Percentiles rank a stretch among this genome's conserved stretches.
These are phyloP conservation scores for Stachybotrys elegans DNA, from an alignment of 2,329 filamentous ascomycete genomes.

Conservation along the genomic window DNA sequence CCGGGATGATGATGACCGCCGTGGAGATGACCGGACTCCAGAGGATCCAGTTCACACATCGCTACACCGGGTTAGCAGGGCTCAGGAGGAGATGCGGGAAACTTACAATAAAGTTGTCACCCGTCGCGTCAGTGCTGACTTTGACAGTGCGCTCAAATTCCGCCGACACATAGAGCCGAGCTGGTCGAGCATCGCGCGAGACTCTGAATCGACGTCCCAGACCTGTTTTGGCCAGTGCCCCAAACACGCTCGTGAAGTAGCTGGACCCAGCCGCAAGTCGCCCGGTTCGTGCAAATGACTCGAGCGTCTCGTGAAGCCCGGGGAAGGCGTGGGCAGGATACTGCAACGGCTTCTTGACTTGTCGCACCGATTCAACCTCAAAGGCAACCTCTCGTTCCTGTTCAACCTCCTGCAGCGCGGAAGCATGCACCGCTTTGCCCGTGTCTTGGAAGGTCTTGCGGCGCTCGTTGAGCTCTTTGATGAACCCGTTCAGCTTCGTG, in stretches of 20 bases:
- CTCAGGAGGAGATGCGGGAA: constrained; percentile 5
- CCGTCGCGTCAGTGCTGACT: constrained; percentile 12
- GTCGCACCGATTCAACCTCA: constrained; percentile 51
- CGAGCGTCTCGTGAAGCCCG: constrained; percentile 42
- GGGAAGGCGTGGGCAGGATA: constrained; percentile 36
- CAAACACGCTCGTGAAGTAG: constrained; percentile 32
- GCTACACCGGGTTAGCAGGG: constrained; percentile 19
- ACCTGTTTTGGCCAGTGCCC: constrained; percentile 18
- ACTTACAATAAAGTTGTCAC: constrained; percentile 17
- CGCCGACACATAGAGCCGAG: constrained; percentile 23
- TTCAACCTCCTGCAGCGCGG: constrained; percentile 54
- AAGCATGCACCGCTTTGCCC: constrained; percentile 32
- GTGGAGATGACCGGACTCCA: constrained; percentile 41
- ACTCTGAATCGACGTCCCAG: constrained; percentile 29
- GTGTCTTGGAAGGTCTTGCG: constrained; percentile 17
- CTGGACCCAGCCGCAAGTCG: constrained; percentile 28
- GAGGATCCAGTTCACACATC: constrained; percentile 55
- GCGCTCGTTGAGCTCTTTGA: constrained; percentile 14
- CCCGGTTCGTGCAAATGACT: constrained; percentile 42
- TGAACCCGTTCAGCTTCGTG: constrained; percentile 10
- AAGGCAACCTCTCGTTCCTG: constrained; percentile 53
- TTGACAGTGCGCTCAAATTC: constrained; percentile 18
- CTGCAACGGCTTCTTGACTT: constrained; percentile 43
- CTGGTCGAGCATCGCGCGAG: constrained; percentile 12
- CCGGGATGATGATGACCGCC: constrained; percentile 53